These are phyloP conservation scores for Colletotrichum sp. DNA, from an alignment of 2,329 filamentous ascomycete species.

Conservation along the genomic window DNA sequence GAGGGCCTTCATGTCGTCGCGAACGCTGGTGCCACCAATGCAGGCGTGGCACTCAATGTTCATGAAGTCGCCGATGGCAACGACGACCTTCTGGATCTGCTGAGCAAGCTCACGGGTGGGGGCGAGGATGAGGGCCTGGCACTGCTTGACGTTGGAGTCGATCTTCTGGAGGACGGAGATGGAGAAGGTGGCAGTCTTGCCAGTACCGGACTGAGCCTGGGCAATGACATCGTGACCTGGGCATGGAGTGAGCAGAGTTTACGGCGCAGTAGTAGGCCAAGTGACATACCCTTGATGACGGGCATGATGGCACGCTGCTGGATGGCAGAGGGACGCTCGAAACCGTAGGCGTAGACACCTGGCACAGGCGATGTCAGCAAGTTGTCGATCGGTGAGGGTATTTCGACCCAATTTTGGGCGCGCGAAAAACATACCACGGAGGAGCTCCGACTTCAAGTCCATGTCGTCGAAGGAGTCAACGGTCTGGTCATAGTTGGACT, in stretches of 20 bases:
- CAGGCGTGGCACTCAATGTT: constrained; percentile 98
- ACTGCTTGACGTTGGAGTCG: constrained; percentile 91
- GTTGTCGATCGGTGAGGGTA: neutral
- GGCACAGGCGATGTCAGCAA: constrained; percentile 16
- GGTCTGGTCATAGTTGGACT: constrained; percentile 99
- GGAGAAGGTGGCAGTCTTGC: constrained; percentile 99
- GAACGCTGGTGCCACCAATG: constrained; percentile 97
- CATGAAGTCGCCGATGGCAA: constrained; percentile 99
- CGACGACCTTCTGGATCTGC: constrained; percentile 99
- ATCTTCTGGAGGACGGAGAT: constrained; percentile 99
- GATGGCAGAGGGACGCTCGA: constrained; percentile 99
- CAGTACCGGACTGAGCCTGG: constrained; percentile 99
- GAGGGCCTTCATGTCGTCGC: constrained; percentile 98
- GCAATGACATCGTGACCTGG: constrained; percentile 97
- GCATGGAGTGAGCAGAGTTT: constrained; percentile 14
- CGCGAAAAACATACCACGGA: constrained; percentile 68
- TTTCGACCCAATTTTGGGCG: constrained; percentile 15
- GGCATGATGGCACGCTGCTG: constrained; percentile 99
- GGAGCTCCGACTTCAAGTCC: constrained; percentile 95
- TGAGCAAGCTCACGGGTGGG: constrained; percentile 98
- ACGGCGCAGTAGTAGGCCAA: neutral
- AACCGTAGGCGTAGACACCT: constrained; percentile 99
- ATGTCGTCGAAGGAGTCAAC: constrained; percentile 99
- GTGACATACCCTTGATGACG: constrained; percentile 90
- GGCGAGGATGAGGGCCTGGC: constrained; percentile 97